Base-by-base conservation (phyloP, 2,329 filamentous ascomycete genomes). In the Aureobasidium zeae region DNA sequence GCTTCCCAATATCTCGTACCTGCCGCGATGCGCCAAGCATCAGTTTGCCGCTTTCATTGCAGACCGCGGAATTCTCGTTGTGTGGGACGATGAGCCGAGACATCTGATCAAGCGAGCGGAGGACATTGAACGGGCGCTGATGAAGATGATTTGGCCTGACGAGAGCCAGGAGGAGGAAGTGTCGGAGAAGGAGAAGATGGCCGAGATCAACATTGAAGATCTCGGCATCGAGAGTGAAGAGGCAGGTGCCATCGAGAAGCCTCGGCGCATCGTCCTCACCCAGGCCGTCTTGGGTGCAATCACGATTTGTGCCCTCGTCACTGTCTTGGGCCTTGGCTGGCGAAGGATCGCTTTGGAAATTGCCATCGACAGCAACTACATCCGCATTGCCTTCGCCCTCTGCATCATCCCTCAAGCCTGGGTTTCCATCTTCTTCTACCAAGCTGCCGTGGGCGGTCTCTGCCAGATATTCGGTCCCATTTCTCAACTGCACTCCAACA, bases 41-140 rank as follows among this genome's bases (percentile, higher is more conserved):
- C 76, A 80, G 48, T 79, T 77, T 53, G 76, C 74, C n/a, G 76
- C 77, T 7, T 80, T 80, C 55, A 72, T 80, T 39, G 66, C 71
- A 47, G 73, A 78, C 49, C 63, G 67, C n/a, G 65, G 67, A 31
- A 65, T 78, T 28, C 58, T 80, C n/a, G 64, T 79, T 4, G 74
- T 79, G 17, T 81, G 77, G 77, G 77, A 78, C 31, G 77, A 81
- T 50, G 70, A 78, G 29, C 72, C 76, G 11, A 68, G 71, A 50
- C 68, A 72, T 45, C 58, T 79, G 12, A 59, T 79, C 9, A 59
- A 65, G 11, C 67, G 77, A 29, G 73, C 69, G 0, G 63, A 68
- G 42, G 63, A 63, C 31, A 65, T 80, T 24, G 73, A 79, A 55
- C 56, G 62, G 39, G 66, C 69, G 28, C 60, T 79, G 43, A 71